These are phyloP conservation scores for Fraxinus platypoda DNA, from an alignment of 305 asterid species.

Conservation along the genomic window DNA sequence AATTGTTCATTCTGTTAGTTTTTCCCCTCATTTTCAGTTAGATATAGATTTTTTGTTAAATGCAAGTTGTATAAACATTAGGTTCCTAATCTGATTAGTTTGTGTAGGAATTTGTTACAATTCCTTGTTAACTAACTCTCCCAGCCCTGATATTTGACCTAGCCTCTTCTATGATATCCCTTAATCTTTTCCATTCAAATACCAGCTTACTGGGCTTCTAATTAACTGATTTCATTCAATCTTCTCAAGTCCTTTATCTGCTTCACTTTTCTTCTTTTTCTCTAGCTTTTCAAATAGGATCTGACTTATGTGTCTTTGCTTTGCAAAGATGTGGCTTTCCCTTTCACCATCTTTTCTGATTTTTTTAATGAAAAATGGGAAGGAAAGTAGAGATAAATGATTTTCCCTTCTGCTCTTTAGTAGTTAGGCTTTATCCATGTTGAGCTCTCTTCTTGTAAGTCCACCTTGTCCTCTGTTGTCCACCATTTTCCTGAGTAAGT, in stretches of 20 bases:
- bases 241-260: background rate
- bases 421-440: slow-evolving; percentile 19
- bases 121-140: slow-evolving; percentile 6
- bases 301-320: slow-evolving; percentile 33
- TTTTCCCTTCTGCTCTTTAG: slow-evolving; percentile 27
- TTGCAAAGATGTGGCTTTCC: slow-evolving; percentile 26
- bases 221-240: slow-evolving; percentile 17
- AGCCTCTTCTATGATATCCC: slow-evolving; percentile 5
- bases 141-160: slow-evolving; percentile 22
- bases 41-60: slow-evolving; percentile 8
- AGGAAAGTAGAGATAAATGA: slow-evolving; percentile 38
- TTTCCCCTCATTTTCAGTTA: background rate
- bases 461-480: slow-evolving; percentile 16
- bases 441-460: slow-evolving; percentile 22
- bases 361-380: slow-evolving; percentile 61
- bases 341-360: slow-evolving; percentile 46
- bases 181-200: background rate
- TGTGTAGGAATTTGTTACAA: slow-evolving; percentile 7
- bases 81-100: slow-evolving; percentile 31
- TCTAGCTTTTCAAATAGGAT: slow-evolving; percentile 22
- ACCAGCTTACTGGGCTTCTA: background rate
- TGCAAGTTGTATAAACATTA: slow-evolving; percentile 45
- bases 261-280: background rate
- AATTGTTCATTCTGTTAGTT: slow-evolving; percentile 21
- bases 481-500: slow-evolving; percentile 1